Evolutionary conservation across 1,284 basidiomycete genomes (phyloP).

Genomic region (Takashimella koratensis): DNA sequence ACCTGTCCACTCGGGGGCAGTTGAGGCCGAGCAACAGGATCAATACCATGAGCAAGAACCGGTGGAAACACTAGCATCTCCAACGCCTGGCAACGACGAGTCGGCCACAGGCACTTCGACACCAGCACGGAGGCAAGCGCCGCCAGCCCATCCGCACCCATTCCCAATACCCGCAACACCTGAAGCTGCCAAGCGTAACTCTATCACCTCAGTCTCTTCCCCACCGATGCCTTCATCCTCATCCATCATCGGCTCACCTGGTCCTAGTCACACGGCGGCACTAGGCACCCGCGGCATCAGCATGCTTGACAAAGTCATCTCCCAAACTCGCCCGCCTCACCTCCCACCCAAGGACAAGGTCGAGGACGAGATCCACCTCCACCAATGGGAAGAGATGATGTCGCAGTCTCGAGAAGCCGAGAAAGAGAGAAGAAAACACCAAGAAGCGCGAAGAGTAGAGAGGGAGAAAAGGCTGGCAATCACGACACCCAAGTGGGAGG

Average conservation of each 20-base stretch:
- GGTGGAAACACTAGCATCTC: neutral
- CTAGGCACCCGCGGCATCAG: conserved; percentile 33
- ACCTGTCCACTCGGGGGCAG: conserved; percentile 5
- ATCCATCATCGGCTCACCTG: conserved; percentile 2
- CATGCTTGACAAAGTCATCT: conserved; percentile 49
- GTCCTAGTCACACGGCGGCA: conserved; percentile 8
- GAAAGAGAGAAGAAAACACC: conserved; percentile 23
- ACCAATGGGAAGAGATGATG: conserved; percentile 93
- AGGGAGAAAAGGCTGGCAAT: conserved; percentile 35
- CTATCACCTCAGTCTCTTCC: conserved; percentile 8
- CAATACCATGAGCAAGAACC: neutral
- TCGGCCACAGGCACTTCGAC: conserved; percentile 14
- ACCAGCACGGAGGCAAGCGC: conserved; percentile 30
- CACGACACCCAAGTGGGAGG: conserved; percentile 42
- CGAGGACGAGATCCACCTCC: conserved; percentile 80
- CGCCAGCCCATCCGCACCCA: conserved; percentile 43
- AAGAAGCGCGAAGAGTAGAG: conserved; percentile 26
- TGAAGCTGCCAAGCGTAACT: neutral
- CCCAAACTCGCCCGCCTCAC: conserved; percentile 64
- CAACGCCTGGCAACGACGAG: neutral
- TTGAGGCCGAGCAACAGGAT: conserved; percentile 6
- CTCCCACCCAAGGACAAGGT: conserved; percentile 76
- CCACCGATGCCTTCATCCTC: conserved; percentile 7
- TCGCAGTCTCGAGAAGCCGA: conserved; percentile 38
- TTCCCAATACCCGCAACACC: conserved; percentile 31